Conservation (phyloP, 2,329 filamentous ascomycete genomes). For the Xylariaceae sp. region DNA sequence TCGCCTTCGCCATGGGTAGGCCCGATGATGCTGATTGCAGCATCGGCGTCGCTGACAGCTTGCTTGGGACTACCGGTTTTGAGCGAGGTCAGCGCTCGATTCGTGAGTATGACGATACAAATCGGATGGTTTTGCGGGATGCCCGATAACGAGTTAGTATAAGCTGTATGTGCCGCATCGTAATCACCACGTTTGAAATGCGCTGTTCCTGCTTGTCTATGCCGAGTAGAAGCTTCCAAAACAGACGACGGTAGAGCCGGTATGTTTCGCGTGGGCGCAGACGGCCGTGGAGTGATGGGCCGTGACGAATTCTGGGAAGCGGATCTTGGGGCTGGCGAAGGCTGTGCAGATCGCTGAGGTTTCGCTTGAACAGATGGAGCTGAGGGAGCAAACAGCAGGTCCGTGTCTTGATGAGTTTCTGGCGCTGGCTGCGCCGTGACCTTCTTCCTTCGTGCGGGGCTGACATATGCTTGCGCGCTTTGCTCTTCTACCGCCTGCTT, state of each 20-base stretch:
- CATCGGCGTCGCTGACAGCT: conserved; percentile 78
- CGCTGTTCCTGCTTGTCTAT: conserved; percentile 74
- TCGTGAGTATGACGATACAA: conserved; percentile 82
- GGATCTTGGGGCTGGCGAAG: conserved; percentile 34
- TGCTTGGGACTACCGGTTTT: conserved; percentile 90
- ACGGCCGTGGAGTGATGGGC: conserved; percentile 41
- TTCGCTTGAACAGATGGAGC: conserved; percentile 26
- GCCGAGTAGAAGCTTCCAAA: conserved; percentile 68
- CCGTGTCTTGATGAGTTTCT: conserved; percentile 44
- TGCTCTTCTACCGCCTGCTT: conserved; percentile 74
- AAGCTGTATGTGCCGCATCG: conserved; percentile 75
- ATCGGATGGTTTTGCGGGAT: conserved; percentile 77
- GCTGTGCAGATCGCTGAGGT: conserved; percentile 25
- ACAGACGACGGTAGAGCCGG: conserved; percentile 65
- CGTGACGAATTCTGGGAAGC: conserved; percentile 36
- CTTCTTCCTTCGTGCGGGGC: conserved; percentile 75
- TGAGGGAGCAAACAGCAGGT: conserved; percentile 57
- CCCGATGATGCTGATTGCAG: conserved; percentile 74
- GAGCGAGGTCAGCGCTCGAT: conserved; percentile 81
- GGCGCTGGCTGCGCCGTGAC: conserved; percentile 46
- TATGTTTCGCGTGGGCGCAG: conserved; percentile 44
- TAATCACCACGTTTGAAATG: conserved; percentile 96
- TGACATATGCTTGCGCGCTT: conserved; percentile 77
- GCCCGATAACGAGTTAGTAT: conserved; percentile 67
- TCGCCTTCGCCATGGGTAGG: conserved; percentile 73